Evolutionary conservation across 1,284 basidiomycete genomes (phyloP), one percentile per base, ranked within the genome.

Genomic region (Salmacisia buchloeana): DNA sequence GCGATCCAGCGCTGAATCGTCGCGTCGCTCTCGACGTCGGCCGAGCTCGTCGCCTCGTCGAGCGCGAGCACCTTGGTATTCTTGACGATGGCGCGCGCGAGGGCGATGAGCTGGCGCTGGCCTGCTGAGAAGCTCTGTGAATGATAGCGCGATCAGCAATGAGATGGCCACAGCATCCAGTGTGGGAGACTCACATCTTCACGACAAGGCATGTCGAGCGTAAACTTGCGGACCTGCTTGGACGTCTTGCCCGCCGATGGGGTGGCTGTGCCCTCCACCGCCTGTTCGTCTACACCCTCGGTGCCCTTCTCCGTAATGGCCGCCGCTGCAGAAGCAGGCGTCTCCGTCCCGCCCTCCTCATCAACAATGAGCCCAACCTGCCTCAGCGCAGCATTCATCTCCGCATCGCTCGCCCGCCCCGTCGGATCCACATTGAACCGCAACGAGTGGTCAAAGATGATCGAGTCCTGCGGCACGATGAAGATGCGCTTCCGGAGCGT

Each of bases 401-500:
- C 35, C 31, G 67, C 63, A 27, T 76, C 69, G 34, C 66, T 87
- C 72, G 89, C 85, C 54, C 85, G 80, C 43, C 83, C 85, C 80
- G 94, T 88, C 0, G 88, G 89, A 78, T 90, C 88, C 29, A 89
- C 81, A 68, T 87, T 88, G 18, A 84, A 84, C 21, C 88, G 83
- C 4, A 89, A 81, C 2, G 86, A 87, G 1, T 86, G 85, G 78
- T 85, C 82, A 78, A 90, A 89, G 58, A 88, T 73, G 2, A 83
- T 72, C 7, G 90, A 88, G 69, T 96, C 93, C 79, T 96, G 92
- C 9, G 92, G 92, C 66, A 97, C 94, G 73, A 96, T 86, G 2
- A 83, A 84, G 61, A 85, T 82, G 61, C 81, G 79, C 2, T 81
- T 79, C n/a, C 84, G 77, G 15, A 84, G 72, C 9, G 83, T 83